Base-by-base conservation (phyloP, 2,329 filamentous ascomycete genomes). In the Colletotrichum tamarilloi region DNA sequence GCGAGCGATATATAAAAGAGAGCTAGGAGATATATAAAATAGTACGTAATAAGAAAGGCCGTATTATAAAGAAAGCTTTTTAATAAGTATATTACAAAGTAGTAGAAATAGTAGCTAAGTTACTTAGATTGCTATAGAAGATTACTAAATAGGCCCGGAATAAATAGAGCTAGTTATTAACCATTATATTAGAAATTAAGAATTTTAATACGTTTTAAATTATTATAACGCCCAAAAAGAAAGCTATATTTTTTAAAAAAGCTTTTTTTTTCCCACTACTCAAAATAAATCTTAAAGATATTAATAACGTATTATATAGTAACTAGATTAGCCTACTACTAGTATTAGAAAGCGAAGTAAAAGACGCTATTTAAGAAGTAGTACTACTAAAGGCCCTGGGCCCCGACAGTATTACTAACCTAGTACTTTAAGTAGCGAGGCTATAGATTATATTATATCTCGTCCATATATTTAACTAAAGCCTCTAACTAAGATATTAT, bases 361-460 rank as follows among this genome's bases (percentile, higher is more conserved):
- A 71, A 22, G 56, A 66, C 16, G 62, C 68, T n/a, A 62, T 66
- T 12, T 19, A 57, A 12, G 67, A 77, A 67, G 76, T 76, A 66
- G 62, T 75, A 24, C 70, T 70, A 32, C 69, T 74, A 52, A 77
- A 75, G 68, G 75, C 74, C 14, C 73, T 72, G 56, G 72, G 76
- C 19, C 46, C n/a, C 70, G 70, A 77, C 56, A 59, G 74, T 28
- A 75, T 78, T 62, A 76, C 73, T n/a, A 77, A 78, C 53, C 57
- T 58, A 19, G 67, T 72, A 46, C 71, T 77, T 16, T 66, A 77
- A 30, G 24, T 60, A 32, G 56, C 49, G 14, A 77, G 62, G 72
- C 55, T 53, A 49, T 75, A 6, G 64, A 76, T 76, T 12, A 67
- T 72, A 5, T 72, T 69, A 55, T 68, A 46, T 59, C 74, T 76